Percentiles rank a stretch among this genome's conserved stretches.
Evolutionary conservation across 495 filamentous ascomycete species (phyloP).

Genomic region (Peziza echinospora): DNA sequence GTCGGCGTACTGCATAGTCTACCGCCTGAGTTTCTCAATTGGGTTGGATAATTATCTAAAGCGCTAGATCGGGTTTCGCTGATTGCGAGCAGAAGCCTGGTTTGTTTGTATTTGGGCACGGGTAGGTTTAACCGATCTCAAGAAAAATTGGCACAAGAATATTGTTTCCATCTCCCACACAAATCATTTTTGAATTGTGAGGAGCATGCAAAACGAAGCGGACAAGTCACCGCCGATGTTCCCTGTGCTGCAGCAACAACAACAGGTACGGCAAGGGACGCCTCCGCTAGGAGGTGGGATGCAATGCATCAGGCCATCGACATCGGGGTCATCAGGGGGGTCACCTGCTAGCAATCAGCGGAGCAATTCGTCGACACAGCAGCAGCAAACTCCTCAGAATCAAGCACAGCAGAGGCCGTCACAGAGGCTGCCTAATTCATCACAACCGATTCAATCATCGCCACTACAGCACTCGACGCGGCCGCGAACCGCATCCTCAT

Average conservation of each 20-base stretch:
- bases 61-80: too few relatives aligned
- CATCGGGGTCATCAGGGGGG: not conserved
- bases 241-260: not conserved
- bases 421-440: not conserved
- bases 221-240: not conserved
- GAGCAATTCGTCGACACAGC: not conserved
- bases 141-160: too few relatives aligned
- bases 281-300: not conserved
- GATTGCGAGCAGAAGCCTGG: too few relatives aligned
- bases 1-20: too few relatives aligned
- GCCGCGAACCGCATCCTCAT: not conserved
- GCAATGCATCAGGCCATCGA: not conserved
- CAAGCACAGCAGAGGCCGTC: too few relatives aligned
- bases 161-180: too few relatives aligned
- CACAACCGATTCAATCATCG: not conserved
- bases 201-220: not conserved
- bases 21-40: too few relatives aligned
- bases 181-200: too few relatives aligned
- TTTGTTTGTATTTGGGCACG: too few relatives aligned
- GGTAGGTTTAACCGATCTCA: too few relatives aligned
- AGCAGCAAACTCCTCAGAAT: not conserved
- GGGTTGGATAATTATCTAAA: too few relatives aligned
- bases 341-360: not conserved
- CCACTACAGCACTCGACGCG: not conserved
- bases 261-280: not conserved